Conservation (phyloP, 2,329 filamentous ascomycete species). For the Exophiala aquamarina region DNA sequence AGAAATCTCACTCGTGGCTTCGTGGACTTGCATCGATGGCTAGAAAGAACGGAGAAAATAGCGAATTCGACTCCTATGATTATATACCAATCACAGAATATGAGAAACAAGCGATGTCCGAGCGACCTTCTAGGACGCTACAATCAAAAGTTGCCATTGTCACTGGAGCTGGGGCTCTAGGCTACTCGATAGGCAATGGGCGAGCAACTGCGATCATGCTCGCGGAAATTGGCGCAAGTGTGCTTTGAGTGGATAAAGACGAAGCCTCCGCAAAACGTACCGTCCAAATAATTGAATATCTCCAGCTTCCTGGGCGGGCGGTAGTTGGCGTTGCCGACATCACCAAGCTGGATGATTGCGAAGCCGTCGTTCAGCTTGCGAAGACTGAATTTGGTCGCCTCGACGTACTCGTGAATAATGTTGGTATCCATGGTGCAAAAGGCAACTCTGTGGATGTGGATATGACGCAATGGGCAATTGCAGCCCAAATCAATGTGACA, state of each 20-base stretch:
- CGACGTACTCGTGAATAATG: conserved; percentile 65
- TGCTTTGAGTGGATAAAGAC: conserved; percentile 60
- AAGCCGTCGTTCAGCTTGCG: conserved; percentile 40
- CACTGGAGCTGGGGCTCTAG: conserved; percentile 57
- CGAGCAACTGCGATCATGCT: conserved; percentile 59
- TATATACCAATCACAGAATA: too few relatives aligned
- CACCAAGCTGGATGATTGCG: conserved; percentile 54
- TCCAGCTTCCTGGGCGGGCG: conserved; percentile 42
- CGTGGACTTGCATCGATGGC: too few relatives aligned
- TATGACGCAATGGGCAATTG: conserved; percentile 56
- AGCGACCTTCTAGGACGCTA: conserved; percentile 22
- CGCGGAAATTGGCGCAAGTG: conserved; percentile 57
- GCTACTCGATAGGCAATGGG: conserved; percentile 62
- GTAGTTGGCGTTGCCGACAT: conserved; percentile 54
- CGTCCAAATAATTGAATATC: conserved; percentile 50
- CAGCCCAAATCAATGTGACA: conserved; percentile 62
- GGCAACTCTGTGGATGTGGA: conserved; percentile 64
- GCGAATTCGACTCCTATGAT: too few relatives aligned
- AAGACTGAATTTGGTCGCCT: conserved; percentile 54
- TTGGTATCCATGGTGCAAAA: conserved; percentile 59
- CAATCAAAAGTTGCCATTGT: conserved; percentile 47
- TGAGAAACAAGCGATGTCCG: too few relatives aligned
- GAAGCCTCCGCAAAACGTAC: conserved; percentile 53
- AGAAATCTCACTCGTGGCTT: too few relatives aligned
- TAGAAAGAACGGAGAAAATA: too few relatives aligned